Evolutionary conservation across 2,329 filamentous ascomycete genomes (phyloP).

Genomic region (Monosporascus sp.): DNA sequence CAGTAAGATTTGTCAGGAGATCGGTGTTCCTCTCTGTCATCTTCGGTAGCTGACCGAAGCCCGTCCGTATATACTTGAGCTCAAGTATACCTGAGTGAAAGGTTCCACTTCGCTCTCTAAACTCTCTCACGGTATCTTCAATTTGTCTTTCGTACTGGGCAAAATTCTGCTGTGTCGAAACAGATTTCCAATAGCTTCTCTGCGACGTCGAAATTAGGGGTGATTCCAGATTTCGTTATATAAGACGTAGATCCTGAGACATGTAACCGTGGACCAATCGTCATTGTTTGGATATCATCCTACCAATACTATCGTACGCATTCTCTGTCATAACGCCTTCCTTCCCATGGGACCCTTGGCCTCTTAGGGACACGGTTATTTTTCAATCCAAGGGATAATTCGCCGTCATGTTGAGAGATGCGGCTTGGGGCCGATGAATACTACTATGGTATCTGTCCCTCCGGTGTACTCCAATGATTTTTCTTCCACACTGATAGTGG

Average conservation of each 20-base stretch:
- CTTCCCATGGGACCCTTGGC: neutral
- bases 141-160: neutral
- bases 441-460: neutral
- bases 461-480: neutral
- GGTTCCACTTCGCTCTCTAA: neutral
- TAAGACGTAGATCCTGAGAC: neutral
- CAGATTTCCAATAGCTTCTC: constrained; percentile 1
- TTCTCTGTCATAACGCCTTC: neutral
- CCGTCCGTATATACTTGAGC: neutral
- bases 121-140: neutral
- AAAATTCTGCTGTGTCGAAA: constrained; percentile 3
- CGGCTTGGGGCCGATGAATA: constrained; percentile 1
- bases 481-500: constrained; percentile 3
- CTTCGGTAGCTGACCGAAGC: neutral
- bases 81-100: neutral
- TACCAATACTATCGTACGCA: neutral
- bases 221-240: neutral
- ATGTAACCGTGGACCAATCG: constrained; percentile 2
- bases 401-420: neutral
- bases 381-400: neutral
- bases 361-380: neutral
- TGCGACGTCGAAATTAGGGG: constrained; percentile 1
- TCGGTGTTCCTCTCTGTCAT: neutral
- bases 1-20: constrained; percentile 1
- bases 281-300: neutral